Evolutionary conservation across 805 yeast species (phyloP).

Genomic region (Wickerhamomyces rabaulensis): DNA sequence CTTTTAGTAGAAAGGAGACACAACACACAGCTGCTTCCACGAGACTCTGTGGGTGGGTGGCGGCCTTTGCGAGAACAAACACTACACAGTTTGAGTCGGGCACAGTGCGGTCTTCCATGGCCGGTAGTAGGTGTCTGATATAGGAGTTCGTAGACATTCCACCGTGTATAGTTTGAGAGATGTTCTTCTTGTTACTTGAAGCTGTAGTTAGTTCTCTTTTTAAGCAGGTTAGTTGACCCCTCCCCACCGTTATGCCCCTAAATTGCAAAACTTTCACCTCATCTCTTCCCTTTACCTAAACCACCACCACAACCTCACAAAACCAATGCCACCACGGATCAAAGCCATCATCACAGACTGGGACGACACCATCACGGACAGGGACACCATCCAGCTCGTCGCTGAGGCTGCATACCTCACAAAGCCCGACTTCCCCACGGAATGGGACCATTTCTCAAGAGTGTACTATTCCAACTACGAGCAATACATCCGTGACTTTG

Average conservation of each 20-base stretch:
- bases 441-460: constrained; percentile 38
- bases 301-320: too few relatives aligned
- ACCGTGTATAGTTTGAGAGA: background rate
- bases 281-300: background rate
- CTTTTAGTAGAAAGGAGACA: too few relatives aligned
- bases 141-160: constrained; percentile 27
- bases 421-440: constrained; percentile 33
- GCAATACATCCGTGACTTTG: constrained; percentile 27
- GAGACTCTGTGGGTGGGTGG: background rate
- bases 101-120: constrained; percentile 13
- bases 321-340: constrained; percentile 8
- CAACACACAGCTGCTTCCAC: background rate
- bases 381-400: constrained; percentile 50
- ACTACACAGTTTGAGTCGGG: constrained; percentile 28
- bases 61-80: constrained; percentile 20
- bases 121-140: constrained; percentile 25
- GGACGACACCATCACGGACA: constrained; percentile 59
- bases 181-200: too few relatives aligned
- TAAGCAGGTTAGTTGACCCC: too few relatives aligned
- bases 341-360: constrained; percentile 46
- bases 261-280: background rate
- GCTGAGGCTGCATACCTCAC: constrained; percentile 40
- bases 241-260: too few relatives aligned
- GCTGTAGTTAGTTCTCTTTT: background rate
- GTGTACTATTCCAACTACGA: constrained; percentile 36